phyloP scores from a whole-genome alignment of 2,329 filamentous ascomycete genomes.

The Penicillium sp. region DNA sequence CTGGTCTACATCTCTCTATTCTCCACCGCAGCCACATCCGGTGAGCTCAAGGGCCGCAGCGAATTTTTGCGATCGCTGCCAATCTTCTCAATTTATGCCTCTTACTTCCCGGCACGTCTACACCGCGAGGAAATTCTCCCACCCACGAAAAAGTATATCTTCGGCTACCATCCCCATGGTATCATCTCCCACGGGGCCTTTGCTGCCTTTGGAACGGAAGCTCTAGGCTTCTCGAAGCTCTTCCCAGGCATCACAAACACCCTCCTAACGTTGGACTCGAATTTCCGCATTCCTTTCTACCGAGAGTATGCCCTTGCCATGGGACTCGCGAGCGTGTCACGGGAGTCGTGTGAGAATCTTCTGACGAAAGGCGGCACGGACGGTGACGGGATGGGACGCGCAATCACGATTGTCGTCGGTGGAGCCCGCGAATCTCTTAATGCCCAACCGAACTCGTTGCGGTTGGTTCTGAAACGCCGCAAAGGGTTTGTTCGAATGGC shows the following conservation, averaged over 20 bases:
- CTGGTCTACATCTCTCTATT: conserved; percentile 71
- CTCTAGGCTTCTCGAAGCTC: conserved; percentile 74
- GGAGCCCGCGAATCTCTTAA: conserved; percentile 89
- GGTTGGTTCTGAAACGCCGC: conserved; percentile 72
- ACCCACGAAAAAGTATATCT: conserved; percentile 84
- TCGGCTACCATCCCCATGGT: conserved; percentile 94
- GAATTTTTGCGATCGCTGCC: conserved; percentile 65
- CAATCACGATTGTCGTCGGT: conserved; percentile 91
- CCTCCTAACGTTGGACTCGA: conserved; percentile 86
- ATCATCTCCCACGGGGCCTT: conserved; percentile 98
- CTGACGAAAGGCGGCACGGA: conserved; percentile 73
- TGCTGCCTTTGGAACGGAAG: conserved; percentile 83
- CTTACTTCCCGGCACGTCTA: conserved; percentile 83
- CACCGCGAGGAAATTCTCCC: conserved; percentile 78
- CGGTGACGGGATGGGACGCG: conserved; percentile 80
- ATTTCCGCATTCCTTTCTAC: conserved; percentile 90
- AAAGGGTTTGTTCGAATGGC: conserved; percentile 95
- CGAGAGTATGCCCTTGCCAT: conserved; percentile 87
- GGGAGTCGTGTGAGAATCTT: conserved; percentile 84
- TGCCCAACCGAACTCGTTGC: conserved; percentile 69
- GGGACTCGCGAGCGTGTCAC: conserved; percentile 81
- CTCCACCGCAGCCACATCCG: conserved; percentile 70
- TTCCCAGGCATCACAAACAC: conserved; percentile 96
- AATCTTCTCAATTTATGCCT: conserved; percentile 83
- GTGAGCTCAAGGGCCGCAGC: conserved; percentile 67